A percentile compares a stretch with the other conserved stretches of the same genome.
Evolutionary conservation across 179 eudicot species (phyloP).

Genomic region (Carnegiea gigantea): DNA sequence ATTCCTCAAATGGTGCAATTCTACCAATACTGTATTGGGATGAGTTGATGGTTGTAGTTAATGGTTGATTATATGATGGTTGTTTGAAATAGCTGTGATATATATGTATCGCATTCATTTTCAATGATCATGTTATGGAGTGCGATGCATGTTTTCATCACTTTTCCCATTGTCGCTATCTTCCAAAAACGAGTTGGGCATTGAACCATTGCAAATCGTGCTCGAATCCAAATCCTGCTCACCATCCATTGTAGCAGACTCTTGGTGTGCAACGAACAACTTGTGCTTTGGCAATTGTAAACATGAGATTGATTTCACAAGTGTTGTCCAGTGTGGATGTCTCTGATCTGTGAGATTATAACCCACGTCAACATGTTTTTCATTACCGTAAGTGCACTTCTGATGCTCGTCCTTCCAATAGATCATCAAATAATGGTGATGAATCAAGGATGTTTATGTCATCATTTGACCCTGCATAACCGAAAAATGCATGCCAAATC

Average conservation of each 20-base stretch:
- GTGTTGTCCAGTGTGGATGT: background rate
- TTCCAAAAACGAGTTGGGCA: too few relatives aligned
- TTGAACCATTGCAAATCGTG: too few relatives aligned
- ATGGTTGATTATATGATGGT: background rate
- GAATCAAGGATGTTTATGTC: background rate
- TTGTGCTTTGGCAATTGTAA: background rate
- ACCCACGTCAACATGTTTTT: background rate
- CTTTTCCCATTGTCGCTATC: too few relatives aligned
- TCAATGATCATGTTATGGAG: background rate
- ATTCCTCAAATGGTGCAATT: too few relatives aligned
- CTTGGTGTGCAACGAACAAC: background rate
- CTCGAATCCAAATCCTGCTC: background rate
- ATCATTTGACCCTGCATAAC: background rate
- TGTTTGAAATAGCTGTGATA: too few relatives aligned
- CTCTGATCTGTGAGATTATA: background rate
- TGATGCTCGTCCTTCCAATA: background rate
- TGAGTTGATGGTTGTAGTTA: background rate
- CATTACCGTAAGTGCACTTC: background rate
- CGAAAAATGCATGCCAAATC: background rate
- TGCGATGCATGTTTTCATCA: background rate
- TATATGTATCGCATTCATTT: background rate
- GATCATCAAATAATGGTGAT: background rate
- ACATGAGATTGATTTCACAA: background rate
- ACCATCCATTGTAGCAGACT: background rate
- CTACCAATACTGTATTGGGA: background rate